These are phyloP conservation scores for Thuja plicata DNA, from an alignment of 83 land plant genomes.

Conservation along the genomic window DNA sequence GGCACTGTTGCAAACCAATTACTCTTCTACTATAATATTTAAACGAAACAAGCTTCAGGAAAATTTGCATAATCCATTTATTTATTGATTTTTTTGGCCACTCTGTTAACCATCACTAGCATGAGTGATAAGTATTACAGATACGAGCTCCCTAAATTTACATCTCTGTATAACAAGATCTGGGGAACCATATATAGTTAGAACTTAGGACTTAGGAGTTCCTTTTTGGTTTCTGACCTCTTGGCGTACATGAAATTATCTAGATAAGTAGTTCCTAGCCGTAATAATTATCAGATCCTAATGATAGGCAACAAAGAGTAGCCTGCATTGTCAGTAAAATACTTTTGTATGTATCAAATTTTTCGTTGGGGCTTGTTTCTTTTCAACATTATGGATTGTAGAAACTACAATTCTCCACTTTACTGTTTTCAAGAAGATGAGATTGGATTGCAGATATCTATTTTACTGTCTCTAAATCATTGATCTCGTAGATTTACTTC, in stretches of 20 bases:
- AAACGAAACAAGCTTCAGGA: not conserved
- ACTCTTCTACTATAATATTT: not conserved
- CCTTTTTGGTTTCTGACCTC: too few relatives aligned
- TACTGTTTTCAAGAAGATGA: not conserved
- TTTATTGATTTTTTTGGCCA: not conserved
- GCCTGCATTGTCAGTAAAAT: not conserved
- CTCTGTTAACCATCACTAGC: not conserved
- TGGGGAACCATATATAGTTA: too few relatives aligned
- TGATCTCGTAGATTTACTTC: not conserved
- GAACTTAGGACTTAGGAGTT: too few relatives aligned
- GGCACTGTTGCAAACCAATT: not conserved
- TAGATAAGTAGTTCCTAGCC: not conserved
- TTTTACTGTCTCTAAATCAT: not conserved
- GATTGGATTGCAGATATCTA: not conserved
- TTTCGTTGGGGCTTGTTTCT: not conserved
- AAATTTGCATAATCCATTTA: too few relatives aligned
- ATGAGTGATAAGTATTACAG: not conserved
- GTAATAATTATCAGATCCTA: not conserved
- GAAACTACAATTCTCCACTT: not conserved
- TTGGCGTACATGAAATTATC: too few relatives aligned
- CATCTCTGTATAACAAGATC: too few relatives aligned
- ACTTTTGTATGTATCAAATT: not conserved
- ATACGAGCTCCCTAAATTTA: too few relatives aligned
- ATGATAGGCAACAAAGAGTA: not conserved
- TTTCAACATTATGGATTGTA: not conserved